Conservation (phyloP, 805 yeast genomes). For the Scheffersomyces coipomensis region DNA sequence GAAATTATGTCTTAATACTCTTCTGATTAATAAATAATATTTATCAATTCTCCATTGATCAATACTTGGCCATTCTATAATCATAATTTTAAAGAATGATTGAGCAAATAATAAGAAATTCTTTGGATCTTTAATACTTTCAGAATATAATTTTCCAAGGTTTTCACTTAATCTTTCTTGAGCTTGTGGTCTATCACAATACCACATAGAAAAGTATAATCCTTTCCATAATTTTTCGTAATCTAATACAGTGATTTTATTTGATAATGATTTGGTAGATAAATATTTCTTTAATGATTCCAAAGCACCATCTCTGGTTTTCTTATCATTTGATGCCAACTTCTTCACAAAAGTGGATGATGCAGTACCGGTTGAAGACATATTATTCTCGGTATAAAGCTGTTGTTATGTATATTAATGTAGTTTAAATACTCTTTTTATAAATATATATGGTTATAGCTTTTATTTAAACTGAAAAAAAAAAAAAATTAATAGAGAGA, state of each 20-base stretch:
- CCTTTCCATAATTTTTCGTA: constrained; percentile 93
- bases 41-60: constrained; percentile 90
- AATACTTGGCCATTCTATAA: constrained; percentile 78
- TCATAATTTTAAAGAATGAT: constrained; percentile 80
- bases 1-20: constrained; percentile 66
- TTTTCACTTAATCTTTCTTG: constrained; percentile 81
- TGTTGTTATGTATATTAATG: too few relatives aligned
- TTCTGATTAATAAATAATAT: constrained; percentile 75
- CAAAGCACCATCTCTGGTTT: constrained; percentile 71
- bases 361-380: too few relatives aligned
- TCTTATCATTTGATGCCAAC: constrained; percentile 79
- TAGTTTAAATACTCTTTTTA: too few relatives aligned
- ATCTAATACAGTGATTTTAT: constrained; percentile 49
- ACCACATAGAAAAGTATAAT: constrained; percentile 95
- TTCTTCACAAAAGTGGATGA: constrained; percentile 68
- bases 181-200: constrained; percentile 87
- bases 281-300: constrained; percentile 61
- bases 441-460: too few relatives aligned
- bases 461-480: too few relatives aligned
- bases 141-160: constrained; percentile 57
- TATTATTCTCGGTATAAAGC: too few relatives aligned
- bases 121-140: constrained; percentile 32
- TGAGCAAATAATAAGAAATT: constrained; percentile 53
- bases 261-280: constrained; percentile 30
- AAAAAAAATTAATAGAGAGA: too few relatives aligned